phyloP scores from a whole-genome alignment of 2,329 filamentous ascomycete genomes.

The Ophiostoma himal-ulmi region DNA sequence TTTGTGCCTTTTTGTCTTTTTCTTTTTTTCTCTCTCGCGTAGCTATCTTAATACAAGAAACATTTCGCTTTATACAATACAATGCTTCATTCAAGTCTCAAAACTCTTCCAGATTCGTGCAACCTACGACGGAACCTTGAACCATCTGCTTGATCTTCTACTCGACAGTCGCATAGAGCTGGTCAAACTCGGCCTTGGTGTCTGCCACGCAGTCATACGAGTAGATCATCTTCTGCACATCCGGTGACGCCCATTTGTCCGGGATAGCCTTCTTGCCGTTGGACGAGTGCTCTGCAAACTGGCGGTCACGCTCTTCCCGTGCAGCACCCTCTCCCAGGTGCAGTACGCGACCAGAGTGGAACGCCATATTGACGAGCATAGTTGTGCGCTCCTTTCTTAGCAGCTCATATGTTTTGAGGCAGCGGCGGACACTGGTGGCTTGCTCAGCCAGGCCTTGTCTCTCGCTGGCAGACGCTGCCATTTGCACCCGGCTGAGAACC shows the following conservation, averaged over 20 bases:
- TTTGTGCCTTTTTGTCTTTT: slow-evolving; percentile 1
- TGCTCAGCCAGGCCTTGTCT: background rate
- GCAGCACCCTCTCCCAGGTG: slow-evolving; percentile 55
- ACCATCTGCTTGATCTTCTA: background rate
- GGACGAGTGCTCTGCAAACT: slow-evolving; percentile 46
- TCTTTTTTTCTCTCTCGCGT: background rate
- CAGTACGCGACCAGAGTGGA: slow-evolving; percentile 47
- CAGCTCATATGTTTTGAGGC: slow-evolving; percentile 50
- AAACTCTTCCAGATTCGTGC: too few relatives aligned
- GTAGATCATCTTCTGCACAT: slow-evolving; percentile 62
- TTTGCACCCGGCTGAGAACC: slow-evolving; percentile 39
- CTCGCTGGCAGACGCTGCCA: background rate
- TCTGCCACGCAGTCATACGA: slow-evolving; percentile 55
- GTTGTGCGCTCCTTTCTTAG: slow-evolving; percentile 52
- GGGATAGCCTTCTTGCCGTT: slow-evolving; percentile 47
- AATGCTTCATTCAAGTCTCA: background rate
- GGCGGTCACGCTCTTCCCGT: slow-evolving; percentile 52
- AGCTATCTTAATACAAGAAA: background rate
- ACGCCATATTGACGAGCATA: slow-evolving; percentile 49
- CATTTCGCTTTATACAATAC: background rate
- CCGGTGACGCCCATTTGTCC: slow-evolving; percentile 66
- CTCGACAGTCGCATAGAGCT: slow-evolving; percentile 37
- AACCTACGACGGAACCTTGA: too few relatives aligned
- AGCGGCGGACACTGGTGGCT: slow-evolving; percentile 41
- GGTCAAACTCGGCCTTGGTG: slow-evolving; percentile 47